Conservation (phyloP, 2,329 filamentous ascomycete species). For the Rhynchosporium graminicola region DNA sequence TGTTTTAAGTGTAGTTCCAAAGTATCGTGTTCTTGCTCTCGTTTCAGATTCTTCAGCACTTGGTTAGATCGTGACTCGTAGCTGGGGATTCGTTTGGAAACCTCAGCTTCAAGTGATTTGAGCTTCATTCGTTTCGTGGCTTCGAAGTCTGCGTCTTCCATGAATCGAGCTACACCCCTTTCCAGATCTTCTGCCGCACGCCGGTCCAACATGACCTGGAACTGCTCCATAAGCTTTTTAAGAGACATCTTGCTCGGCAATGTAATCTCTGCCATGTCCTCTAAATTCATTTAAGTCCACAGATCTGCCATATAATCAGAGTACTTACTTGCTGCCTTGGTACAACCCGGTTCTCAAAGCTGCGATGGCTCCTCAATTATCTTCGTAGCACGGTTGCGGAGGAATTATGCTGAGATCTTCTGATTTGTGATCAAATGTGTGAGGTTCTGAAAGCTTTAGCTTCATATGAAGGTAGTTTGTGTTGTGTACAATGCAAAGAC, state of each 20-base stretch:
- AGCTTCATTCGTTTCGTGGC: not conserved
- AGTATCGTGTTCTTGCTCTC: not conserved
- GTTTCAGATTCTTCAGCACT: not conserved
- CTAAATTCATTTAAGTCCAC: not conserved
- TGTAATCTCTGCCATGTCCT: not conserved
- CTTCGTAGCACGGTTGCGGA: not conserved
- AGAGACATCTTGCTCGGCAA: conserved; percentile 5
- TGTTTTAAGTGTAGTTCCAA: not conserved
- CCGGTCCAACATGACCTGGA: conserved; percentile 8
- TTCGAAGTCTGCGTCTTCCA: conserved; percentile 4
- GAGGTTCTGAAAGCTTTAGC: not conserved
- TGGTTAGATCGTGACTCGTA: conserved; percentile 6
- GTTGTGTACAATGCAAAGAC: not conserved
- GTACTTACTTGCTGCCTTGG: not conserved
- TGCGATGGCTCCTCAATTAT: not conserved
- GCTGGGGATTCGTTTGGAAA: not conserved
- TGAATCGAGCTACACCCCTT: not conserved
- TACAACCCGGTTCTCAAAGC: not conserved
- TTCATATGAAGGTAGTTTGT: not conserved
- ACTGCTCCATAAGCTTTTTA: conserved; percentile 7
- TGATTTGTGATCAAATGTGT: not conserved
- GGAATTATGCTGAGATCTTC: not conserved
- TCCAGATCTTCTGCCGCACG: not conserved
- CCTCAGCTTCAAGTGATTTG: not conserved
- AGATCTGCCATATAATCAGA: not conserved